Evolutionary conservation across 1,139 yeast genomes (phyloP).

Genomic region (Zygoascus sp.): DNA sequence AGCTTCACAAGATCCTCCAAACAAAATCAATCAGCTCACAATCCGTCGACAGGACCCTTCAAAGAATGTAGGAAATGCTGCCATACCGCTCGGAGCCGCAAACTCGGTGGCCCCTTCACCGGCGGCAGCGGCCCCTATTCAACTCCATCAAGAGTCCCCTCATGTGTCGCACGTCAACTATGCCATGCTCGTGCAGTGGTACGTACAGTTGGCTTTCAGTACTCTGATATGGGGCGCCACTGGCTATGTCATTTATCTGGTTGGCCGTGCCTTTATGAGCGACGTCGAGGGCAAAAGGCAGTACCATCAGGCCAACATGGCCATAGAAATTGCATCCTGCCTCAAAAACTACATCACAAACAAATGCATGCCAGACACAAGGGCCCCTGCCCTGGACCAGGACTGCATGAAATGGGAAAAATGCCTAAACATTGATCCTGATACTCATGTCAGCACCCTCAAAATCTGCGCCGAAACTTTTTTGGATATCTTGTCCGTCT

Average conservation of each 20-base stretch:
- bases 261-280: conserved; percentile 50
- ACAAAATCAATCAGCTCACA: not conserved
- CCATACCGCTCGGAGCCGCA: not conserved
- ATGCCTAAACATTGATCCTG: conserved; percentile 86
- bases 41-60: not conserved
- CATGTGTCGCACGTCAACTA: conserved; percentile 1
- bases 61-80: not conserved
- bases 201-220: conserved; percentile 4
- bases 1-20: not conserved
- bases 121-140: not conserved
- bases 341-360: conserved; percentile 62
- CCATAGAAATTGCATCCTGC: conserved; percentile 63
- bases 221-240: not conserved
- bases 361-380: conserved; percentile 48
- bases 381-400: conserved; percentile 64
- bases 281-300: conserved; percentile 66
- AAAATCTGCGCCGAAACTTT: conserved; percentile 68
- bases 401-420: conserved; percentile 67
- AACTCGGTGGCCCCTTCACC: not conserved
- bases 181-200: conserved; percentile 1
- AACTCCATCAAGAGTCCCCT: conserved; percentile 1
- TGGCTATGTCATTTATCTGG: conserved; percentile 43
- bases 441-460: conserved; percentile 54
- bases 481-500: conserved; percentile 73
- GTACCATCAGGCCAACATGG: conserved; percentile 48